These are phyloP conservation scores for Vitis hybrid DNA, from an alignment of 177 flowering plant genomes.

Conservation along the genomic window DNA sequence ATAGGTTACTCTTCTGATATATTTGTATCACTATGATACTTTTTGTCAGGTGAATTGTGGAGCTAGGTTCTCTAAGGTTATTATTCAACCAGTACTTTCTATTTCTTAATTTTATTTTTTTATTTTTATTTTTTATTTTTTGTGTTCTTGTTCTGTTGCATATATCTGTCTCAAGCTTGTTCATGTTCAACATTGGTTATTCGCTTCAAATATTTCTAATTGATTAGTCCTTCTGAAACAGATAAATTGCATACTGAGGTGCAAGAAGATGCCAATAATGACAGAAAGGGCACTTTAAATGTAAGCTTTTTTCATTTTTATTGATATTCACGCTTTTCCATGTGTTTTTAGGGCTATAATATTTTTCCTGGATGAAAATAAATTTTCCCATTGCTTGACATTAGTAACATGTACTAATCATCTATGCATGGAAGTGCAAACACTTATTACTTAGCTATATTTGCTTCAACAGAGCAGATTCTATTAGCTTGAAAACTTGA, in stretches of 20 bases:
- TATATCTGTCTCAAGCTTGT: too few species aligned
- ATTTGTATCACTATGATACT: neutral
- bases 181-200: neutral
- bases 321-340: neutral
- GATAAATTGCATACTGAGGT: constrained; percentile 15
- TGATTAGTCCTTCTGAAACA: constrained; percentile 7
- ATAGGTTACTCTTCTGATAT: neutral
- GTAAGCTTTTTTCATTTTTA: constrained; percentile 26
- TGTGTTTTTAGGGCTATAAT: neutral
- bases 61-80: neutral
- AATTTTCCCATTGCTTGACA: neutral
- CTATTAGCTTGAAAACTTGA: too few species aligned
- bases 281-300: constrained; percentile 9
- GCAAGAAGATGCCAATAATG: constrained; percentile 18
- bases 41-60: neutral
- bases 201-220: neutral
- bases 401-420: neutral
- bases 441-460: too few species aligned
- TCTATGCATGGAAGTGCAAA: too few species aligned
- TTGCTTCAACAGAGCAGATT: too few species aligned
- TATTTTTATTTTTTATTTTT: too few species aligned
- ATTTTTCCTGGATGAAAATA: too few species aligned
- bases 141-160: too few species aligned
- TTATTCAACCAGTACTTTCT: neutral
- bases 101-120: neutral